These are phyloP conservation scores for Malassezia psittaci DNA, from an alignment of 1,284 basidiomycete genomes.

Conservation along the genomic window DNA sequence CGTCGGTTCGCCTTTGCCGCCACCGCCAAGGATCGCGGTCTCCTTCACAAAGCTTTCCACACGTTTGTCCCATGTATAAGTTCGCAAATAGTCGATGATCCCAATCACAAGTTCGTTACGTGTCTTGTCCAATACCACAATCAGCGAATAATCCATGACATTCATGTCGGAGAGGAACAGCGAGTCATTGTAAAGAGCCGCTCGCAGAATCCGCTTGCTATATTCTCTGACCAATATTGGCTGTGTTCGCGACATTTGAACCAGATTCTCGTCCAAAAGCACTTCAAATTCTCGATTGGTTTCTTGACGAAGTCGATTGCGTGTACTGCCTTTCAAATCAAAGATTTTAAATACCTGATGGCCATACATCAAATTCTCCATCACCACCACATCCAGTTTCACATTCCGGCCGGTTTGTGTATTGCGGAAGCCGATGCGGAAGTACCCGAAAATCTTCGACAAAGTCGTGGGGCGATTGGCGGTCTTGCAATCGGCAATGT, in stretches of 20 bases:
- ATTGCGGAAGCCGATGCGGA: conserved; percentile 85
- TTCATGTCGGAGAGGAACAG: conserved; percentile 84
- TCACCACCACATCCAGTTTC: conserved; percentile 89
- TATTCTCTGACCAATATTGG: conserved; percentile 93
- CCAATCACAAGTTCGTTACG: conserved; percentile 60
- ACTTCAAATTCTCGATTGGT: conserved; percentile 83
- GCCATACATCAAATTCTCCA: conserved; percentile 93
- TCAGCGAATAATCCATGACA: conserved; percentile 91
- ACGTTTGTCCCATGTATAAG: conserved; percentile 96
- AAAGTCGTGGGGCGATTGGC: conserved; percentile 76
- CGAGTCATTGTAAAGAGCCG: conserved; percentile 78
- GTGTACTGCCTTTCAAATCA: conserved; percentile 44
- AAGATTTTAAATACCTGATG: conserved; percentile 64
- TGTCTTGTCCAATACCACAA: conserved; percentile 64
- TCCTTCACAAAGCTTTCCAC: conserved; percentile 97
- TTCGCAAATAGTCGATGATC: conserved; percentile 91
- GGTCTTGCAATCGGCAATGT: conserved; percentile 59
- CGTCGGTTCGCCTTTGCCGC: conserved; percentile 41
- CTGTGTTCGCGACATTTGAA: conserved; percentile 54
- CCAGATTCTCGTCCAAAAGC: conserved; percentile 81
- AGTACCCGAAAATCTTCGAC: conserved; percentile 95
- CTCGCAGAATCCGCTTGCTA: conserved; percentile 79
- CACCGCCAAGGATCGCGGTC: conserved; percentile 69
- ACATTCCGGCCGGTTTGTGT: conserved; percentile 65
- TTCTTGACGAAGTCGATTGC: conserved; percentile 60